These are phyloP conservation scores for Phytophthora brassicae DNA, from an alignment of 352 stramenopile genomes.

Conservation along the genomic window DNA sequence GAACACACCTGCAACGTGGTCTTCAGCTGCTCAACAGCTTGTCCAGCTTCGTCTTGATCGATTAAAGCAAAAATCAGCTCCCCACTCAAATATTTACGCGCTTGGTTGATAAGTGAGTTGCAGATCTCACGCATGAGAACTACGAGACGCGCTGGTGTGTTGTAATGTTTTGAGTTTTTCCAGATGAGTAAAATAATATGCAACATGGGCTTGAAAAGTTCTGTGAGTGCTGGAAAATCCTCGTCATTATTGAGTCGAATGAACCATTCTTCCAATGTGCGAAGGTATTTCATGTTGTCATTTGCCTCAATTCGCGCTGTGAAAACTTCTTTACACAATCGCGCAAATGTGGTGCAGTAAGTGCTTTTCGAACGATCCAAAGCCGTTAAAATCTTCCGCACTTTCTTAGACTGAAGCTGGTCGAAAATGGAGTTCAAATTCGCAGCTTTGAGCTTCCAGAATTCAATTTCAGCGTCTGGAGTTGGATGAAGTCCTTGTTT, in stretches of 20 bases:
- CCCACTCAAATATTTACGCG: slow-evolving; percentile 91
- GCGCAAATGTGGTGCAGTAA: slow-evolving; percentile 96
- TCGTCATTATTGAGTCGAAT: slow-evolving; percentile 95
- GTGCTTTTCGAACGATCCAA: slow-evolving; percentile 96
- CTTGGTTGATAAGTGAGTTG: slow-evolving; percentile 96
- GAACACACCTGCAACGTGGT: slow-evolving; percentile 93
- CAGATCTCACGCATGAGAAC: slow-evolving; percentile 98
- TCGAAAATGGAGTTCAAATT: slow-evolving; percentile 96
- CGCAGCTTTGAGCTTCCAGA: slow-evolving; percentile 97
- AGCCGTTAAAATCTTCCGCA: slow-evolving; percentile 94
- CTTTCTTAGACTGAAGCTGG: slow-evolving; percentile 92
- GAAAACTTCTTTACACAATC: slow-evolving; percentile 97
- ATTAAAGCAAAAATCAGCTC: slow-evolving; percentile 97
- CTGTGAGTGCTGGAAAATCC: slow-evolving; percentile 91
- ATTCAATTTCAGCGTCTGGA: slow-evolving; percentile 96
- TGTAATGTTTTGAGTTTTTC: slow-evolving; percentile 99
- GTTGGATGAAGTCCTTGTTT: slow-evolving; percentile 97
- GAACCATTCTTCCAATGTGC: slow-evolving; percentile 96
- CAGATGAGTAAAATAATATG: slow-evolving; percentile 98
- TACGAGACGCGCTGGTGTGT: slow-evolving; percentile 95
- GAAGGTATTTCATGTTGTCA: slow-evolving; percentile 98
- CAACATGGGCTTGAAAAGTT: slow-evolving; percentile 98
- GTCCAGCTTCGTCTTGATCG: slow-evolving; percentile 94
- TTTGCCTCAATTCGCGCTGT: slow-evolving; percentile 96
- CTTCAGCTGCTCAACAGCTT: slow-evolving; percentile 95